Base-by-base conservation (phyloP, 2,329 filamentous ascomycete genomes). In the Pseudofabraea citricarpa region DNA sequence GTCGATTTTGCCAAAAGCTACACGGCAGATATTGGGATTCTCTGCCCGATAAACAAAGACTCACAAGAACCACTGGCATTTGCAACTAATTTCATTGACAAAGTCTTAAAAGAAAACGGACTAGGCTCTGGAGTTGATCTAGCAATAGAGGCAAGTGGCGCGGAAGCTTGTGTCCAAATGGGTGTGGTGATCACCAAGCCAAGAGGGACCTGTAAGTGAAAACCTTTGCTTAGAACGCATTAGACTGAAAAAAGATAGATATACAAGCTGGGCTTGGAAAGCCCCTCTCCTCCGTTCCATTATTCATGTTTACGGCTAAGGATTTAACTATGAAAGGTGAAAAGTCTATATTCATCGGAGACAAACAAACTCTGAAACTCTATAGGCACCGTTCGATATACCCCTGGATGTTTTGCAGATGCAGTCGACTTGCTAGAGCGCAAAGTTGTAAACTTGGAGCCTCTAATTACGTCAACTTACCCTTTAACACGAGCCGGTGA, bases 221-320 rank as follows among this genome's bases (percentile, higher is more conserved):
- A n/a, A 10, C 8, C 6, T 6, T 38, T 20, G 6, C 3, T 9
- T 6, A 9, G 16, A 5, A 26, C 8, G 16, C 13, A 15, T 15
- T 8, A 19, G 27, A 13, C 10, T 18, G 29, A 33, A 22, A 22
- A 23, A 21, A n/a, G 8, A 16, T 20, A 48, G 49, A 48, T 19
- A 51, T 56, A 20, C 53, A 56, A 39, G 56, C 53, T 9, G 55
- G 55, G 3, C 40, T 58, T 7, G 52, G 54, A n/a, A 52, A 49
- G 26, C 49, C 47, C 0, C 40, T 56, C 6, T 45, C 51, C 3
- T 35, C 41, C 1, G 47, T 56, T 5, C 56, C 55, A 1, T 37
- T 57, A 3, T 56, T 57, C 40, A 36, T 49, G 18, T 12, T 57
- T 2, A 58, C 56, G 0, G 55, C 52, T 3, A 55, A 52, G 20